Conservation (phyloP, 2,329 filamentous ascomycete species). For the Nemania serpens region DNA sequence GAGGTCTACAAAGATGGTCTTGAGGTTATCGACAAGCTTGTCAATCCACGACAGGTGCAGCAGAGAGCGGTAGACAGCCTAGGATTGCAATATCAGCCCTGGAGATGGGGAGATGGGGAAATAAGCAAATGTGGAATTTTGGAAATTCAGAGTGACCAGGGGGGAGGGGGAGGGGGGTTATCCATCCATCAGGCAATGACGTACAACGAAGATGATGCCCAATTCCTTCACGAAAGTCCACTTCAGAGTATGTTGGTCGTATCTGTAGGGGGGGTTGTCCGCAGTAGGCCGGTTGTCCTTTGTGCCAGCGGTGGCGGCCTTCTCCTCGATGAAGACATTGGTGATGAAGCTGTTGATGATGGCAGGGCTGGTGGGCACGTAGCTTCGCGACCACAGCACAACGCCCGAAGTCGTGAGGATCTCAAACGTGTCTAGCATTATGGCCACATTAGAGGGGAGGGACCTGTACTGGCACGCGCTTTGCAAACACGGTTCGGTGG, state of each 20-base stretch:
- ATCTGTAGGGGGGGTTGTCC: slow-evolving; percentile 76
- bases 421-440: slow-evolving; percentile 95
- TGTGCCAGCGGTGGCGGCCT: slow-evolving; percentile 64
- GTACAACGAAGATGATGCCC: slow-evolving; percentile 91
- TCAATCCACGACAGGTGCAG: slow-evolving; percentile 97
- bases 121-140: background rate
- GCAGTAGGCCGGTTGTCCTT: slow-evolving; percentile 64
- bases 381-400: slow-evolving; percentile 92
- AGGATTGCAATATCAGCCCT: slow-evolving; percentile 19
- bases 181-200: background rate
- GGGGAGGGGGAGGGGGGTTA: background rate
- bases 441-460: too few species aligned
- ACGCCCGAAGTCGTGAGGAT: slow-evolving; percentile 95
- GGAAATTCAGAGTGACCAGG: background rate
- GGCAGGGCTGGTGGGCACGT: slow-evolving; percentile 76
- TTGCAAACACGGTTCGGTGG: background rate
- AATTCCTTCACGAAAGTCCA: slow-evolving; percentile 94
- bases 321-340: slow-evolving; percentile 98
- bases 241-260: slow-evolving; percentile 92
- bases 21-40: slow-evolving; percentile 92
- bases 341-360: slow-evolving; percentile 94
- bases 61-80: slow-evolving; percentile 97
- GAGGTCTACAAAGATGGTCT: slow-evolving; percentile 85
- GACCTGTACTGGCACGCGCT: background rate
- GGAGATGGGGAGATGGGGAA: background rate